Evolutionary conservation across 345 rosid genomes (phyloP).

Genomic region (Erysimum cheiranthoides): DNA sequence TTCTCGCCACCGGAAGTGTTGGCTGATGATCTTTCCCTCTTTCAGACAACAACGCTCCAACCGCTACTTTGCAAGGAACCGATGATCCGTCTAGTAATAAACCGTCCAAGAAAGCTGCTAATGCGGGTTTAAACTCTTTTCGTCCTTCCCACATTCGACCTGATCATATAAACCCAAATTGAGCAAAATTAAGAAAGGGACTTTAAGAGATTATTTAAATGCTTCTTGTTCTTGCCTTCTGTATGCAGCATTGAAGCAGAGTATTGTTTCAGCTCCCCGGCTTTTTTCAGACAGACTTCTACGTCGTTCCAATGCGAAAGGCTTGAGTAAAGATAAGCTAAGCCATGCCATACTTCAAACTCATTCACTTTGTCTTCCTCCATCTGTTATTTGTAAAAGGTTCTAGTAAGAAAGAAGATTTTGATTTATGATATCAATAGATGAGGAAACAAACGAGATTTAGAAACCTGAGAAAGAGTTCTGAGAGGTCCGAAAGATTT

Average conservation of each 20-base stretch:
- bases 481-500: slow-evolving; percentile 74
- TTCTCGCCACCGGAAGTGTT: slow-evolving; percentile 82
- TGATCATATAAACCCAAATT: slow-evolving; percentile 37
- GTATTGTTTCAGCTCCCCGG: slow-evolving; percentile 73
- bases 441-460: background rate
- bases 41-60: slow-evolving; percentile 63
- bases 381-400: slow-evolving; percentile 48
- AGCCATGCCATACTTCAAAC: slow-evolving; percentile 95
- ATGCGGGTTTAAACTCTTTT: slow-evolving; percentile 63
- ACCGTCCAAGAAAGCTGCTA: slow-evolving; percentile 60
- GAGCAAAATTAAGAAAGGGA: background rate
- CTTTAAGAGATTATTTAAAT: background rate
- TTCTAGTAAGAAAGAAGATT: background rate
- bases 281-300: slow-evolving; percentile 79
- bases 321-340: slow-evolving; percentile 78
- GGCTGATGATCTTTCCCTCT: slow-evolving; percentile 53
- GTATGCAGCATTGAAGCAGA: slow-evolving; percentile 73
- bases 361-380: slow-evolving; percentile 73
- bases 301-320: slow-evolving; percentile 95
- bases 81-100: slow-evolving; percentile 62
- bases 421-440: background rate
- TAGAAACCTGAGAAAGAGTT: slow-evolving; percentile 64
- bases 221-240: slow-evolving; percentile 66
- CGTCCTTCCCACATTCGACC: slow-evolving; percentile 77
- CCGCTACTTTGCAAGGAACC: slow-evolving; percentile 71